A percentile compares a stretch with the other conserved stretches of the same genome.
These are phyloP conservation scores for Globisporangium nodosum DNA, from an alignment of 352 stramenopile genomes.

Conservation along the genomic window DNA sequence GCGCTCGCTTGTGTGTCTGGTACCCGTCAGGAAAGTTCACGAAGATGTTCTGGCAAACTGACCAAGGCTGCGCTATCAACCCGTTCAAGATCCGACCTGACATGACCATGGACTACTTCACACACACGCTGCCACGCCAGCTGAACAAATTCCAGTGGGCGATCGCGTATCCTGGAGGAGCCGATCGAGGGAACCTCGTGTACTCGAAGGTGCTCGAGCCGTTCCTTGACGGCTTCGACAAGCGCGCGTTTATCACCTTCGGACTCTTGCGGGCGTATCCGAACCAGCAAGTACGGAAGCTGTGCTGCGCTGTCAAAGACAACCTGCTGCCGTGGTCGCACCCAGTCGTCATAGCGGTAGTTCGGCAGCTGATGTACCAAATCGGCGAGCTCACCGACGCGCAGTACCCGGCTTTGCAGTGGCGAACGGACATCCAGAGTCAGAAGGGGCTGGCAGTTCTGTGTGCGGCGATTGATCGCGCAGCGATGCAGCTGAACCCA, in stretches of 20 bases:
- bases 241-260: conserved; percentile 23
- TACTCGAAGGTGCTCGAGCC: conserved; percentile 30
- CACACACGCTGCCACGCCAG: conserved; percentile 17
- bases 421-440: conserved; percentile 30
- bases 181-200: conserved; percentile 35
- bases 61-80: conserved; percentile 16
- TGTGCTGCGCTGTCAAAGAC: conserved; percentile 35
- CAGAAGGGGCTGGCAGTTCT: not conserved
- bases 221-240: conserved; percentile 16
- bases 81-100: conserved; percentile 28
- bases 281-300: conserved; percentile 39
- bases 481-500: no score
- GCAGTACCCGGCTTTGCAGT: no score
- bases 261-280: conserved; percentile 37
- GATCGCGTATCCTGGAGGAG: conserved; percentile 28
- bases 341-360: conserved; percentile 25
- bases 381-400: conserved; percentile 35
- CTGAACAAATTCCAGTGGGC: conserved; percentile 32
- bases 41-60: conserved; percentile 16
- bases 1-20: conserved; percentile 28
- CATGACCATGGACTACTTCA: conserved; percentile 27
- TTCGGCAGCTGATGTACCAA: conserved; percentile 43
- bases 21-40: conserved; percentile 9
- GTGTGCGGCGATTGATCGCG: no score
- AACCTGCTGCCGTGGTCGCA: conserved; percentile 43